Conservation (phyloP, 208 protist genomes). For the Entamoeba nuttalli region DNA sequence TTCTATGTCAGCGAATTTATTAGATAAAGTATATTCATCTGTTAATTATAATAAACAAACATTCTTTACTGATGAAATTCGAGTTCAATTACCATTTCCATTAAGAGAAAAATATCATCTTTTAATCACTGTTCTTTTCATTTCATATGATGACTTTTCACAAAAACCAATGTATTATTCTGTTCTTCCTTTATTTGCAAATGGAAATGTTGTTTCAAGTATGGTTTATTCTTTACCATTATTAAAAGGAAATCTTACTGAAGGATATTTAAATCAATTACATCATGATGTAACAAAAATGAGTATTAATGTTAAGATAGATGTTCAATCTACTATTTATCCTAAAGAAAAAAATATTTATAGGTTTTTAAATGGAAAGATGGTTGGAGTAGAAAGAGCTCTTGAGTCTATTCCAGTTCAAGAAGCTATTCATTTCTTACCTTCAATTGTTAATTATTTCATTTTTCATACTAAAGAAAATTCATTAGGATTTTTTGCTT, state of each 20-base stretch:
- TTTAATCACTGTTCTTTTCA: background rate
- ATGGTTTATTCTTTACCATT: background rate
- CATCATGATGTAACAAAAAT: background rate
- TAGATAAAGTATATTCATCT: background rate
- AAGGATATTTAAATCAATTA: background rate
- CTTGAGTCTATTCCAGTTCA: background rate
- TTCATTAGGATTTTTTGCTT: background rate
- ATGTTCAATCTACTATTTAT: background rate
- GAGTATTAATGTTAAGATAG: background rate
- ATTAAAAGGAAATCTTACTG: background rate
- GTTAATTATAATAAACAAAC: background rate
- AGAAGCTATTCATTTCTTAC: background rate
- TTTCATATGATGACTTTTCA: background rate
- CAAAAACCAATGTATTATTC: background rate
- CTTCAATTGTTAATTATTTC: background rate
- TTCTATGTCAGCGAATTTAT: background rate
- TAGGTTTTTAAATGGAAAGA: background rate
- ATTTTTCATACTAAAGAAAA: background rate
- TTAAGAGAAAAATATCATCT: background rate
- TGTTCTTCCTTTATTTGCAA: background rate
- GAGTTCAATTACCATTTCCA: background rate
- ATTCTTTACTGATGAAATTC: background rate
- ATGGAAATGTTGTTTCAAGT: background rate
- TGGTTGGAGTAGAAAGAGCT: background rate
- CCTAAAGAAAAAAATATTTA: background rate